Conservation (phyloP, 345 rosid species). For the Citrus trifoliata region DNA sequence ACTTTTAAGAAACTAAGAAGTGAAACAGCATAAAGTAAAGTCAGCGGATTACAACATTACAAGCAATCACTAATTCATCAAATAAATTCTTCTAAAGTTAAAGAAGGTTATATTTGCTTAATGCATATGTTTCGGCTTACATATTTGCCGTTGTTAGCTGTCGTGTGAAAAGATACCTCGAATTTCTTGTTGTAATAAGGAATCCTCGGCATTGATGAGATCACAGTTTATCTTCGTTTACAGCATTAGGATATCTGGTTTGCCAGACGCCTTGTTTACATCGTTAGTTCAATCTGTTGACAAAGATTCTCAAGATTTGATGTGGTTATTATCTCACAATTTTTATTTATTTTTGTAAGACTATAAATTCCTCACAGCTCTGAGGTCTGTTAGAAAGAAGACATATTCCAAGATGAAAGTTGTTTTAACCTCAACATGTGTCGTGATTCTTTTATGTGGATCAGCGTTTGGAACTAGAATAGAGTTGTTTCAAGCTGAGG, state of each 20-base stretch:
- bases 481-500: background rate
- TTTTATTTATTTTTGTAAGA: background rate
- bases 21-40: background rate
- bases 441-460: slow-evolving; percentile 22
- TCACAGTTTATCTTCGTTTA: background rate
- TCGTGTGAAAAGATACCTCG: background rate
- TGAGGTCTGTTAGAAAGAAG: slow-evolving; percentile 16
- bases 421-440: slow-evolving; percentile 5
- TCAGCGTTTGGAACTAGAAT: slow-evolving; percentile 17
- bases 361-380: slow-evolving; percentile 14
- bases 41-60: background rate
- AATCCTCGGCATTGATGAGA: slow-evolving; percentile 8
- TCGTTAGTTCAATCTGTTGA: background rate
- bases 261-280: slow-evolving; percentile 7
- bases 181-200: slow-evolving; percentile 20
- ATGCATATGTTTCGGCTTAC: background rate
- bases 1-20: background rate
- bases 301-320: background rate
- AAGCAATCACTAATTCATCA: background rate
- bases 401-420: slow-evolving; percentile 15
- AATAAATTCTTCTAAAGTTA: background rate
- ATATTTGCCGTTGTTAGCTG: background rate
- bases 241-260: background rate
- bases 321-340: background rate
- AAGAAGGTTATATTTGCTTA: background rate